Base-by-base conservation (phyloP, 495 filamentous ascomycete genomes). In the Talaromyces adpressus region DNA sequence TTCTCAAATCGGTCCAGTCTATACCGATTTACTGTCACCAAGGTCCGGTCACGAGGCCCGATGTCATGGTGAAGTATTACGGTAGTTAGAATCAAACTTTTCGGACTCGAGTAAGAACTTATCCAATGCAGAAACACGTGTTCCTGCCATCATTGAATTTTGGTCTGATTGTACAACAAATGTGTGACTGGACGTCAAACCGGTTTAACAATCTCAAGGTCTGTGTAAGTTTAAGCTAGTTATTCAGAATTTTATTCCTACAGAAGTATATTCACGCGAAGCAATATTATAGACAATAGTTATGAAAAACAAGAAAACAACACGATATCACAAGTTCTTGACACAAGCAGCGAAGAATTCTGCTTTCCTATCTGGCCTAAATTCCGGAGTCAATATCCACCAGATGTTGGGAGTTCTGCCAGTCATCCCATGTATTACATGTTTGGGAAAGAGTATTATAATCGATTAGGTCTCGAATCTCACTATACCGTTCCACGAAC, bases 401-500 rank as follows among this genome's bases (percentile, higher is more conserved):
- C 23, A 56, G 14, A 16, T 27, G 12, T 25, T 56, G 7, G 4
- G 23, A 49, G 6, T 20, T 56, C 20, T 25, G 14, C 23, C 23
- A 62, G 7, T 32, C 2, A n/a, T 62, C 73, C 66, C 22, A 74
- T 47, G 25, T 59, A 64, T 8, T 63, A 60, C 9, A 63, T 18
- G 59, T 62, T 7, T 27, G 27, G 3, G 36, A 45, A 25, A 62
- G 41, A 45, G 18, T 25, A 32, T 39, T 29, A 27, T 25, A 65
- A 64, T 65, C 68, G 4, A 70, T 65, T 22, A 77, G 67, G 2
- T 32, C 52, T 1, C 65, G 64, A 39, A 83, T 79, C 53, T 81
- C 73, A 30, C 57, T 59, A 54, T 73, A 71, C 32, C 75, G 68
- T 70, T 83, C 80, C 1, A 82, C 62, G 67, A 82, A 79, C 66